These are phyloP conservation scores for Zelonia costaricensis DNA, from an alignment of 208 protist genomes.

Conservation along the genomic window DNA sequence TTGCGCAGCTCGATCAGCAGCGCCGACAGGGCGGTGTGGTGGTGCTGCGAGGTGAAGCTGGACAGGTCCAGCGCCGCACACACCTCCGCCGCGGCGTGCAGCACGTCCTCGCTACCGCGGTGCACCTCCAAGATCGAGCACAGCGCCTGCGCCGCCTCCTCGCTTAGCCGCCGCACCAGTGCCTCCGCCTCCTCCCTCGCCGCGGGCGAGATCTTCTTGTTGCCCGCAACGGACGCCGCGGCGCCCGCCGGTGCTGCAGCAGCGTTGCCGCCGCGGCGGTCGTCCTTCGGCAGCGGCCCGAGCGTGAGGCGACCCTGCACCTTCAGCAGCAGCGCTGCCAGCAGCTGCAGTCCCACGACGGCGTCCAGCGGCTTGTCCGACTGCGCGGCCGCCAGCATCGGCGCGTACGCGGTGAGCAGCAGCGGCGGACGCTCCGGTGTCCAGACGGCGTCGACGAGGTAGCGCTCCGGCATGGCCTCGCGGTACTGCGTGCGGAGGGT, in stretches of 20 bases:
- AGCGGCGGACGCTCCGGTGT: constrained; percentile 54
- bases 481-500: constrained; percentile 72
- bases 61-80: constrained; percentile 57
- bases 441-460: constrained; percentile 89
- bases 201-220: constrained; percentile 15
- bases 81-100: constrained; percentile 44
- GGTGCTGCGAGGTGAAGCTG: constrained; percentile 49
- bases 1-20: constrained; percentile 67
- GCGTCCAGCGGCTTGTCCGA: constrained; percentile 51
- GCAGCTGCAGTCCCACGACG: constrained; percentile 52
- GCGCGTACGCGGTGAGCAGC: constrained; percentile 59
- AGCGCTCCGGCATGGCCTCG: constrained; percentile 82
- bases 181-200: constrained; percentile 28
- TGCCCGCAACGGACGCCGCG: not conserved
- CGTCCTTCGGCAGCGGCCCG: constrained; percentile 66
- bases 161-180: constrained; percentile 44
- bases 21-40: constrained; percentile 38
- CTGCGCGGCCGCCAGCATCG: constrained; percentile 42
- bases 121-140: constrained; percentile 52
- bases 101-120: constrained; percentile 44
- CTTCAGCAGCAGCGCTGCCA: constrained; percentile 63
- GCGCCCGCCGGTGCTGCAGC: no score
- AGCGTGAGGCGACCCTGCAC: constrained; percentile 48
- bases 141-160: constrained; percentile 50
- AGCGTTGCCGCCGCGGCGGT: constrained; percentile 30